Conservation (phyloP, 2,329 filamentous ascomycete genomes). For the Fusarium cyanostomum region DNA sequence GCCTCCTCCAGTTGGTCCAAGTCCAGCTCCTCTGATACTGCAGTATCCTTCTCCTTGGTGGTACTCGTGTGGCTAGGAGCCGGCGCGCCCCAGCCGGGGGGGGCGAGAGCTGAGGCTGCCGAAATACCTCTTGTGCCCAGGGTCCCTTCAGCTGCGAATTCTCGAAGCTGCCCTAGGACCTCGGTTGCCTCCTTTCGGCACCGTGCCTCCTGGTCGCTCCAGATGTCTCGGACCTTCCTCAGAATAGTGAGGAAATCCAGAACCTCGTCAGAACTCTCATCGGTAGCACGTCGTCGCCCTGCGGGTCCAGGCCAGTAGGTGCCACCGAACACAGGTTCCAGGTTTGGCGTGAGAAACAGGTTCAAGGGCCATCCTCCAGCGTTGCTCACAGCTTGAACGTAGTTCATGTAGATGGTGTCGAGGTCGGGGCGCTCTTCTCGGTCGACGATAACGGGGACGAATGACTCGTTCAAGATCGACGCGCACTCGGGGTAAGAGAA, state of each 20-base stretch:
- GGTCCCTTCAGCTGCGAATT: conserved; percentile 90
- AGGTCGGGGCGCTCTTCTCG: conserved; percentile 93
- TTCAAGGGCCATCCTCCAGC: conserved; percentile 95
- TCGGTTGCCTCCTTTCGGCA: conserved; percentile 86
- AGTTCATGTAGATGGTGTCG: conserved; percentile 98
- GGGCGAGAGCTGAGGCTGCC: conserved; percentile 42
- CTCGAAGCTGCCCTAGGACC: conserved; percentile 80
- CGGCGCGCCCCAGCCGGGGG: conserved; percentile 45
- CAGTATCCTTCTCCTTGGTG: conserved; percentile 34
- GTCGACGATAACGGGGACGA: conserved; percentile 93
- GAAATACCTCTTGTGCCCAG: conserved; percentile 58
- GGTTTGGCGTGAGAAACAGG: conserved; percentile 92
- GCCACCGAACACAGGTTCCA: conserved; percentile 94
- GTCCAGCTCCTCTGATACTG: conserved; percentile 76
- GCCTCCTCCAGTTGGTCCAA: conserved; percentile 93
- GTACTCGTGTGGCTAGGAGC: conserved; percentile 41
- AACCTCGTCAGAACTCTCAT: conserved; percentile 62
- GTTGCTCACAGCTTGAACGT: conserved; percentile 91
- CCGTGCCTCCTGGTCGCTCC: conserved; percentile 84
- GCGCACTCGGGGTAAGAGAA: conserved; percentile 88
- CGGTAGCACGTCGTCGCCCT: conserved; percentile 52
- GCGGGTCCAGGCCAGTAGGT: conserved; percentile 94
- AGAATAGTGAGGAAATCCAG: conserved; percentile 87
- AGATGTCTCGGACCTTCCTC: conserved; percentile 77
- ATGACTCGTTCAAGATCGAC: conserved; percentile 81